Base-by-base conservation (phyloP, 257 asterid genomes). In the Solanum raphanifolium region DNA sequence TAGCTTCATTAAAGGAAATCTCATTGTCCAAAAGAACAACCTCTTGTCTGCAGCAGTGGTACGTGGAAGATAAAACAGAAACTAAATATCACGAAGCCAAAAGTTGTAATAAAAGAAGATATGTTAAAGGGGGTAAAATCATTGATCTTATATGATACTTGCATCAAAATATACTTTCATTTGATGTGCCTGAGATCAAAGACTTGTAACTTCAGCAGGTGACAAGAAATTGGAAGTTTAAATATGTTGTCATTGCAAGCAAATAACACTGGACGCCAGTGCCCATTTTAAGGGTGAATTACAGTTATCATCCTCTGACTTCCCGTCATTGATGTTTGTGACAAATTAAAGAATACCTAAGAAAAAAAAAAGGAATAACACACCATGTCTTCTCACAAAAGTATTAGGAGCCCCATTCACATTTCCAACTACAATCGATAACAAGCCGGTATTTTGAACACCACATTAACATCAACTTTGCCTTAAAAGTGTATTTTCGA, bases 1-100 rank as follows among this genome's bases (percentile, higher is more conserved):
- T 94, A 86, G 98, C 98, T 90, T 97, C 98, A 73, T 97, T 97
- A 91, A 94, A 97, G 87, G 98, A 83, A 88, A 97, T 95, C 88
- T 97, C 98, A 88, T 94, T 97, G 93, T 97, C 99, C 92, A 95
- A 90, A 86, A 95, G 91, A 88, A 95, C 29, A 88, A 95, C 93
- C 88, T 95, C 97, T 91, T 97, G 99, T 90, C 99, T 95, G 95
- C 91, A 89, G 71, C 83, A 79, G 84, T 83, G 73, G 12, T 86
- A 92, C 69, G n/a, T 39, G 29, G 60, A 88, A 66, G 34, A 34
- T 88, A 62, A 89, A 86, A 76, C 9, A 29, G 84, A 79, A 41
- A 79, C 84, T 27, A 79, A 78, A 29, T 41, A 43, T 79, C 25
- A 85, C 58, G 16, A 76, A 58, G 48, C 84, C 65, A 27, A 25